Evolutionary conservation across 2,329 filamentous ascomycete genomes (phyloP), one percentile per base, ranked within the genome.

Genomic region (Trichoderma gracile): DNA sequence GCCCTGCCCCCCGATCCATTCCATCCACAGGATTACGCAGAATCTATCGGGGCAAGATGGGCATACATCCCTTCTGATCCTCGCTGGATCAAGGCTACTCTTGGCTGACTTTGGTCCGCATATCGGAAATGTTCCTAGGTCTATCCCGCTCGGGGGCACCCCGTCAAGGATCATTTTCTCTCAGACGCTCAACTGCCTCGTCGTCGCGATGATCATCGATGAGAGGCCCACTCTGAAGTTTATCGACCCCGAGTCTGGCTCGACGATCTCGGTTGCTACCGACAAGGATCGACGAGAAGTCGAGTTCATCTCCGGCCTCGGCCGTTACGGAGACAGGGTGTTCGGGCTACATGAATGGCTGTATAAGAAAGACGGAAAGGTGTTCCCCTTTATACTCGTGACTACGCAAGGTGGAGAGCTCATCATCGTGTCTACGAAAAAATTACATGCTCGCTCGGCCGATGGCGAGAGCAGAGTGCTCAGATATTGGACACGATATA

Each of bases 301-400:
- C 0, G 76, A 81, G 1, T 84, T 82, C 64, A 82, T 88, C 33
- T 81, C 79, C 17, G 82, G 83, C 3, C 77, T 92, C 17, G 84
- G 84, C 1, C 80, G 84, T 50, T 67, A 75, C 0, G 83, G 83
- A 0, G 87, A 90, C 67, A 81, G 80, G 45, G 83, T 93, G 1
- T 79, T 85, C 49, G 81, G 84, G 1, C 73, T 93, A 8, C 74
- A 82, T 1, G 86, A 91, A 66, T 93, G 90, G 90, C 73, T 79
- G 5, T 86, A 84, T 67, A 76, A 78, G 38, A 84, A 84, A 63
- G 80, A 84, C 43, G 80, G 79, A n/a, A 84, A 82, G 63, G 80
- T 76, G 0, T 89, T 88, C 74, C 80, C 84, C 1, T 89, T 87
- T 71, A 78, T 92, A 38, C 79, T 91, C 15, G 81, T 90, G 12